Evolutionary conservation across 2,329 filamentous ascomycete species (phyloP).

Genomic region (Onygenales sp.): DNA sequence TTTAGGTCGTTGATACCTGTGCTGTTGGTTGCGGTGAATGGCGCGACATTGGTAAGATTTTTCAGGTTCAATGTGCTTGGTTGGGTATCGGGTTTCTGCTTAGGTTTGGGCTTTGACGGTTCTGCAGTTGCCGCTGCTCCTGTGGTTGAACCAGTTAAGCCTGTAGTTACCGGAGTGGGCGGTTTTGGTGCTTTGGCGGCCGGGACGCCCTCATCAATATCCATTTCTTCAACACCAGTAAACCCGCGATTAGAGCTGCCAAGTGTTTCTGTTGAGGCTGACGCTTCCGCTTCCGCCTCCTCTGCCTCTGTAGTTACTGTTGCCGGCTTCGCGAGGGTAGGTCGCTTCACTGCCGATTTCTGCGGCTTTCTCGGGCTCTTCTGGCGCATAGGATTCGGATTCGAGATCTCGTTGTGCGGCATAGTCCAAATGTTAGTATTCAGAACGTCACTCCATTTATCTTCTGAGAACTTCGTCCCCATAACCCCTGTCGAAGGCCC

Average conservation of each 20-base stretch:
- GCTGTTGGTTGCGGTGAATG: constrained; percentile 37
- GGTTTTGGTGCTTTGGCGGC: constrained; percentile 3
- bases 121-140: too few species aligned
- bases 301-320: constrained; percentile 31
- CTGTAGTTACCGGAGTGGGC: background rate
- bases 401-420: constrained; percentile 19
- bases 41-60: constrained; percentile 40
- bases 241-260: constrained; percentile 11
- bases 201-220: constrained; percentile 33
- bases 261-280: constrained; percentile 10
- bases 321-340: constrained; percentile 22
- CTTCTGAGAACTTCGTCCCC: constrained; percentile 27
- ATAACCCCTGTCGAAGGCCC: constrained; percentile 21
- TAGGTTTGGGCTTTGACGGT: too few species aligned
- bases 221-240: constrained; percentile 34
- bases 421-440: constrained; percentile 24
- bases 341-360: constrained; percentile 19
- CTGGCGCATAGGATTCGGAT: constrained; percentile 17
- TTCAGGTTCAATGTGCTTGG: constrained; percentile 34
- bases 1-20: constrained; percentile 44
- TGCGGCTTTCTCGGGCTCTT: constrained; percentile 27
- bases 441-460: constrained; percentile 28
- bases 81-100: background rate
- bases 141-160: too few species aligned
- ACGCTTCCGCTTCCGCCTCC: constrained; percentile 24